These are phyloP conservation scores for Aspergillus texensis DNA, from an alignment of 2,329 filamentous ascomycete species.

Conservation along the genomic window DNA sequence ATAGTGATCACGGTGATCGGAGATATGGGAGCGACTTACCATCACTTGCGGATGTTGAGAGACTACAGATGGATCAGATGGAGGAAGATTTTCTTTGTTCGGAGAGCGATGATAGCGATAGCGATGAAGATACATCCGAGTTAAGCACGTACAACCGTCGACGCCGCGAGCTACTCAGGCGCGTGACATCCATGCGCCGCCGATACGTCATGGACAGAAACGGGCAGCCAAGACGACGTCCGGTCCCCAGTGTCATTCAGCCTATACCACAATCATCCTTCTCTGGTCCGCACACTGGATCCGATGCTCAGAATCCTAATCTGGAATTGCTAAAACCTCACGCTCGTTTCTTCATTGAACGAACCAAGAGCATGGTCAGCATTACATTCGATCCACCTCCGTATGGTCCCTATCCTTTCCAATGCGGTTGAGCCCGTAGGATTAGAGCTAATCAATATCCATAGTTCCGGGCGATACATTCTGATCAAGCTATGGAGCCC, in stretches of 20 bases:
- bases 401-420: slow-evolving; percentile 30
- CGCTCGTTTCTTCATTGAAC: slow-evolving; percentile 81
- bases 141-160: slow-evolving; percentile 28
- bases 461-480: slow-evolving; percentile 74
- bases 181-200: slow-evolving; percentile 25
- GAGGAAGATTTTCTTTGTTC: slow-evolving; percentile 37
- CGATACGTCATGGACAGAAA: slow-evolving; percentile 21
- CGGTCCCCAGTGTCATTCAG: slow-evolving; percentile 31
- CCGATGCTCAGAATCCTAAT: slow-evolving; percentile 8
- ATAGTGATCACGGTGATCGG: slow-evolving; percentile 39
- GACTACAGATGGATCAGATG: slow-evolving; percentile 24
- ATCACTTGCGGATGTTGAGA: slow-evolving; percentile 29
- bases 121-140: slow-evolving; percentile 30
- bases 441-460: neutral
- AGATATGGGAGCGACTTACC: slow-evolving; percentile 28
- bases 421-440: neutral
- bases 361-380: slow-evolving; percentile 80
- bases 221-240: slow-evolving; percentile 25
- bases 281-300: slow-evolving; percentile 12
- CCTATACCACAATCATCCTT: slow-evolving; percentile 22
- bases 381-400: slow-evolving; percentile 67
- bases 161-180: slow-evolving; percentile 30
- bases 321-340: slow-evolving; percentile 66
- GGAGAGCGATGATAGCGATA: slow-evolving; percentile 36
- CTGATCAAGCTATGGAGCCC: slow-evolving; percentile 90